Conservation (phyloP, 805 yeast genomes). For the Metschnikowia hibisci region DNA sequence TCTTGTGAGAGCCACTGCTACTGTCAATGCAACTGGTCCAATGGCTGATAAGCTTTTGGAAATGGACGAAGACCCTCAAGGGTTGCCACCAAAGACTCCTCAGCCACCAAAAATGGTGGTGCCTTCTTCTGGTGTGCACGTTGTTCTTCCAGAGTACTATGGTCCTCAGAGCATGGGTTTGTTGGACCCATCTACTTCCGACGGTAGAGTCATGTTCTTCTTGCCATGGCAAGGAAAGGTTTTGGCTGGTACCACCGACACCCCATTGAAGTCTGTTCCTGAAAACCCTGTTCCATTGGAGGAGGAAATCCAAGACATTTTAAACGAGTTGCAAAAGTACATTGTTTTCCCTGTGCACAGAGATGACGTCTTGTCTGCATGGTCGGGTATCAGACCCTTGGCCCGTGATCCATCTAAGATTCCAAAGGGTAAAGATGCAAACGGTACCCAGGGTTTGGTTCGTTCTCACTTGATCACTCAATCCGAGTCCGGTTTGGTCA, state of each 20-base stretch:
- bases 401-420: conserved; percentile 72
- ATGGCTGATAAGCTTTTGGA: conserved; percentile 79
- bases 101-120: conserved; percentile 76
- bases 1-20: conserved; percentile 62
- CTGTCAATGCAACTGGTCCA: conserved; percentile 94
- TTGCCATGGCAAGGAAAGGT: conserved; percentile 98
- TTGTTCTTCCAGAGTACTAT: conserved; percentile 87
- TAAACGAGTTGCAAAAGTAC: conserved; percentile 84
- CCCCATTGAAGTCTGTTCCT: conserved; percentile 69
- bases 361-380: conserved; percentile 88
- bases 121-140: conserved; percentile 92
- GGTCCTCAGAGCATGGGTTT: conserved; percentile 85
- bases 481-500: conserved; percentile 71
- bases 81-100: conserved; percentile 53
- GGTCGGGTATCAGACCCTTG: conserved; percentile 96
- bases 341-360: conserved; percentile 83
- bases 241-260: conserved; percentile 94
- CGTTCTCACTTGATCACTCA: conserved; percentile 80
- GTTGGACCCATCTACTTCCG: conserved; percentile 86
- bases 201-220: conserved; percentile 95
- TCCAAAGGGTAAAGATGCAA: conserved; percentile 41
- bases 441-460: conserved; percentile 80
- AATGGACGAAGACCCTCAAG: conserved; percentile 73
- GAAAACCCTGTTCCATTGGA: conserved; percentile 81
- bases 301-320: conserved; percentile 82